phyloP scores from a whole-genome alignment of 306 rosid genomes.

The Prunus kanzakura region DNA sequence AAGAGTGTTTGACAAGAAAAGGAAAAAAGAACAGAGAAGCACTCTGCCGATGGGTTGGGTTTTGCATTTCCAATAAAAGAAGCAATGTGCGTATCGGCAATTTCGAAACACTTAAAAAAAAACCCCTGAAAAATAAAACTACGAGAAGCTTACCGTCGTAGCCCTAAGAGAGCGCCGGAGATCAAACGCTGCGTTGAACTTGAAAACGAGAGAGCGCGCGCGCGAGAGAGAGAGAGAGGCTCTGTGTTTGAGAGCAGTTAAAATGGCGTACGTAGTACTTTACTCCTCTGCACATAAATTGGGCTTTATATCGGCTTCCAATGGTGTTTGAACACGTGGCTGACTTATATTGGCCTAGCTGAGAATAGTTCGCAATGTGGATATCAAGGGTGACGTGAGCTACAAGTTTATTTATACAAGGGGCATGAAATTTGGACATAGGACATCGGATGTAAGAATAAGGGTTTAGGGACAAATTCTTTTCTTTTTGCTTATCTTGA shows the following conservation, averaged over 20 bases:
- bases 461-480: no score
- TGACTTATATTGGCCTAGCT: no score
- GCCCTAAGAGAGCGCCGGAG: neutral
- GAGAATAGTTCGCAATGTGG: no score
- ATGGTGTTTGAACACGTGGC: no score
- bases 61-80: neutral
- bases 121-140: neutral
- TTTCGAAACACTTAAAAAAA: neutral
- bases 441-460: no score
- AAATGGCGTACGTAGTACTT: neutral
- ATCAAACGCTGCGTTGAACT: neutral
- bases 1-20: neutral
- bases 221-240: neutral
- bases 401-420: no score
- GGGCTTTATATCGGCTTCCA: no score
- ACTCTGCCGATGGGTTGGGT: neutral
- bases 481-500: no score
- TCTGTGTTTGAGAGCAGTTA: neutral
- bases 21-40: neutral
- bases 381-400: no score
- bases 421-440: no score
- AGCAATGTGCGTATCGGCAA: neutral
- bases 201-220: neutral
- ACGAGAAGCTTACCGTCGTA: conserved; percentile 1
- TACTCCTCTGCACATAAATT: neutral